Evolutionary conservation across 1,284 basidiomycete genomes (phyloP).

Genomic region (Singerocomus inundabilis): DNA sequence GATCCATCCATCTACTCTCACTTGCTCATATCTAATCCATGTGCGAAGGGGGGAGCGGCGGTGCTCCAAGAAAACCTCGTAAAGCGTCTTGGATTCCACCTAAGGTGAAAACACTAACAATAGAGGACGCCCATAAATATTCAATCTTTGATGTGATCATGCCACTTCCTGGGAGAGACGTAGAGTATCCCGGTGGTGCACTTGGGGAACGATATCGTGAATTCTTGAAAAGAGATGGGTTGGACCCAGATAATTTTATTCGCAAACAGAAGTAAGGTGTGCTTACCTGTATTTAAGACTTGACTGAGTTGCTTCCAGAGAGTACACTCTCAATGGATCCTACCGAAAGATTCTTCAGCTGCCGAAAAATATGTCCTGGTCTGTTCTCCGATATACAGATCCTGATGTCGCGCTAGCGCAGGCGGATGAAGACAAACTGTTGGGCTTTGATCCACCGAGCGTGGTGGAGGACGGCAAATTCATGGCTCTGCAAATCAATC

Average conservation of each 20-base stretch:
- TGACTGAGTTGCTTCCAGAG: slow-evolving; percentile 47
- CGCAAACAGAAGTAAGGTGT: slow-evolving; percentile 79
- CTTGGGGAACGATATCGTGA: slow-evolving; percentile 82
- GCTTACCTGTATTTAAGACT: background rate
- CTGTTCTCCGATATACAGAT: slow-evolving; percentile 85
- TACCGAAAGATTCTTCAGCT: slow-evolving; percentile 90
- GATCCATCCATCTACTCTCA: slow-evolving; percentile 13
- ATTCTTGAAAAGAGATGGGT: slow-evolving; percentile 79
- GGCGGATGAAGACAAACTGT: slow-evolving; percentile 90
- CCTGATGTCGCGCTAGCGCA: slow-evolving; percentile 89
- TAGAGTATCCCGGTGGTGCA: slow-evolving; percentile 81
- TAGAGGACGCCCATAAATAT: slow-evolving; percentile 74
- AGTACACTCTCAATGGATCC: slow-evolving; percentile 89
- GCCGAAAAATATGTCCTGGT: slow-evolving; percentile 80
- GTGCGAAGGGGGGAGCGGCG: slow-evolving; percentile 28
- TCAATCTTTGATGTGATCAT: slow-evolving; percentile 93
- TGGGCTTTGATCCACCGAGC: slow-evolving; percentile 74
- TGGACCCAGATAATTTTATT: slow-evolving; percentile 85
- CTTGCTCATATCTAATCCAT: slow-evolving; percentile 9
- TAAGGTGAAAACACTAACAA: slow-evolving; percentile 74
- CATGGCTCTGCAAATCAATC: slow-evolving; percentile 77
- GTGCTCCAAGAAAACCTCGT: slow-evolving; percentile 38
- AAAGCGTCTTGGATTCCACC: slow-evolving; percentile 58
- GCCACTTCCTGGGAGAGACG: slow-evolving; percentile 92
- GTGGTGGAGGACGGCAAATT: slow-evolving; percentile 74